Conservation (phyloP, 2,329 filamentous ascomycete species). For the Byssothecium circinans region DNA sequence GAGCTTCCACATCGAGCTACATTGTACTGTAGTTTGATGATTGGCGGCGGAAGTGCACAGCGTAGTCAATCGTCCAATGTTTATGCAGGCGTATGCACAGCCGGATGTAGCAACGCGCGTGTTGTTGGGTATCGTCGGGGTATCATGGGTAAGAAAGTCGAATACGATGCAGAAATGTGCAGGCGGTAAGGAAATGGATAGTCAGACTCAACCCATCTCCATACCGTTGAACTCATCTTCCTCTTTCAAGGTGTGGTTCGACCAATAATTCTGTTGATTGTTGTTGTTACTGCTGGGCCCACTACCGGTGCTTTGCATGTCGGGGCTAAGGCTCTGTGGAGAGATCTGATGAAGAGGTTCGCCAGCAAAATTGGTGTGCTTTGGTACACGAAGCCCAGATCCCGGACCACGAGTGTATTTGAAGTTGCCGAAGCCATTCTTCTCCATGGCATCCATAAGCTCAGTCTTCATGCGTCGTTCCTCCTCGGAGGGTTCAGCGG, state of each 20-base stretch:
- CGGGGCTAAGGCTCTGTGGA: slow-evolving; percentile 59
- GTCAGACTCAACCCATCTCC: slow-evolving; percentile 55
- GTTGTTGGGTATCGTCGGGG: slow-evolving; percentile 26
- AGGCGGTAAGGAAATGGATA: slow-evolving; percentile 16
- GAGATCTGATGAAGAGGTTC: slow-evolving; percentile 65
- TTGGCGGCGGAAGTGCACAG: slow-evolving; percentile 5
- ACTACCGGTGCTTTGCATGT: slow-evolving; percentile 66
- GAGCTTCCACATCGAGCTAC: neutral
- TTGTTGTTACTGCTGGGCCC: slow-evolving; percentile 49
- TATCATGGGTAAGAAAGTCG: slow-evolving; percentile 36
- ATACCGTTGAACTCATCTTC: slow-evolving; percentile 85
- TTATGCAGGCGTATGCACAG: slow-evolving; percentile 27
- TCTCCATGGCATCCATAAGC: slow-evolving; percentile 80
- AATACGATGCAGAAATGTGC: slow-evolving; percentile 15
- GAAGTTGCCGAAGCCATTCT: slow-evolving; percentile 75
- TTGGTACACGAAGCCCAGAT: slow-evolving; percentile 84
- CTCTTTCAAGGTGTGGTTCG: slow-evolving; percentile 73
- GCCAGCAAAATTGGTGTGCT: slow-evolving; percentile 88
- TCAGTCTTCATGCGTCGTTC: slow-evolving; percentile 96
- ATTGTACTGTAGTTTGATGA: neutral
- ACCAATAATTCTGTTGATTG: slow-evolving; percentile 57
- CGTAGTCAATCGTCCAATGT: slow-evolving; percentile 6
- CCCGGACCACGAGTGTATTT: slow-evolving; percentile 82
- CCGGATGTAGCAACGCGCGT: slow-evolving; percentile 29
- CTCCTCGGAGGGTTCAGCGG: slow-evolving; percentile 69